Conservation (phyloP, 441 rosid genomes). For the Corymbia calophylla region DNA sequence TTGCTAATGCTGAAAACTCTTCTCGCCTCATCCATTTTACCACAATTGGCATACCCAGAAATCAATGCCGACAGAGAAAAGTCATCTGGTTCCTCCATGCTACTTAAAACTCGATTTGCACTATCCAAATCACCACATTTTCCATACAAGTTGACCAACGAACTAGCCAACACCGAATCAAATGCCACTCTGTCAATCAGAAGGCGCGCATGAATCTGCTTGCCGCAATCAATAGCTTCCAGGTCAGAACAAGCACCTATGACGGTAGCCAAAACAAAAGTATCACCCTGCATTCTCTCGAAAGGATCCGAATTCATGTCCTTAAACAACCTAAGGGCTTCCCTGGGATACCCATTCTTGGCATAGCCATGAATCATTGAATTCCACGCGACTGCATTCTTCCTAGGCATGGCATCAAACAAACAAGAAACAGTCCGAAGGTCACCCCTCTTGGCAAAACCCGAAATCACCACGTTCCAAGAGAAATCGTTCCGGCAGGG, state of each 20-base stretch:
- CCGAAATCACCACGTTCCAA: slow-evolving; percentile 65
- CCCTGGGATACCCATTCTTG: slow-evolving; percentile 27
- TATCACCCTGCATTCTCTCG: slow-evolving; percentile 28
- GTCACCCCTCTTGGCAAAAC: slow-evolving; percentile 53
- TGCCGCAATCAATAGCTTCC: slow-evolving; percentile 48
- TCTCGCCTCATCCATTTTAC: slow-evolving; percentile 53
- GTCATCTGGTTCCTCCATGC: slow-evolving; percentile 47
- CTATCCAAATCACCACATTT: slow-evolving; percentile 59
- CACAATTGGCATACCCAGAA: slow-evolving; percentile 55
- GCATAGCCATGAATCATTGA: slow-evolving; percentile 56
- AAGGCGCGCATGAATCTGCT: slow-evolving; percentile 63
- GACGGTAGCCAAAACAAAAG: slow-evolving; percentile 47
- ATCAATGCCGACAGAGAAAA: slow-evolving; percentile 75
- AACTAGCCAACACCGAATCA: slow-evolving; percentile 53
- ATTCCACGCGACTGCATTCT: slow-evolving; percentile 48
- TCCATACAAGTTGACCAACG: slow-evolving; percentile 61
- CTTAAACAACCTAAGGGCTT: slow-evolving; percentile 55
- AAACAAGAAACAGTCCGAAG: slow-evolving; percentile 38
- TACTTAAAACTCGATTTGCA: slow-evolving; percentile 39
- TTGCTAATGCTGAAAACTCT: slow-evolving; percentile 30
- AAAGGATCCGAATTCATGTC: slow-evolving; percentile 24
- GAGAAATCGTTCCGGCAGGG: slow-evolving; percentile 52
- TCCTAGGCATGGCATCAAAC: slow-evolving; percentile 58
- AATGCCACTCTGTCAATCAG: slow-evolving; percentile 29
- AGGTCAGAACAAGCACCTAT: slow-evolving; percentile 51